Conservation (phyloP, 441 rosid genomes). For the Bocquillonia castaneifolia region DNA sequence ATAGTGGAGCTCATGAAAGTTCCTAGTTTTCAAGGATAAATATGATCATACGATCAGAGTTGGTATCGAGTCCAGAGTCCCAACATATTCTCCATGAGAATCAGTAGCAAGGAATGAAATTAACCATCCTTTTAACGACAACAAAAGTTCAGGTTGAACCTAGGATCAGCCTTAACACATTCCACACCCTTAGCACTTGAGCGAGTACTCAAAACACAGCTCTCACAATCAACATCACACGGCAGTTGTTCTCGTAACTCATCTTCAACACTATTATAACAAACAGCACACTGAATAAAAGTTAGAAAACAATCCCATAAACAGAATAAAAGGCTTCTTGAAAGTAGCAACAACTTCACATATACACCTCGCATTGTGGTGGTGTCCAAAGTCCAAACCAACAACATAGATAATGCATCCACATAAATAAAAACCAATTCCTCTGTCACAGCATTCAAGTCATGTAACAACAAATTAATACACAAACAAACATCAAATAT, state of each 20-base stretch:
- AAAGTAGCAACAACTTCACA: not conserved
- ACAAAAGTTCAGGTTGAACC: not conserved
- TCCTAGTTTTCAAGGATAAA: not conserved
- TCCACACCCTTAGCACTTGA: not conserved
- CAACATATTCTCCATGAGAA: not conserved
- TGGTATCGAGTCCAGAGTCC: not conserved
- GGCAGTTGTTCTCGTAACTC: not conserved
- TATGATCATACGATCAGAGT: not conserved
- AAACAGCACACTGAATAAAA: not conserved
- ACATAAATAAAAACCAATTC: not conserved
- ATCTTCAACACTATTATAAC: not conserved
- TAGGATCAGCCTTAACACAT: not conserved
- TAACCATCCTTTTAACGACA: not conserved
- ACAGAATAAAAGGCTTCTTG: not conserved
- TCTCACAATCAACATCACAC: conserved; percentile 4
- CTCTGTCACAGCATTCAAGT: not conserved
- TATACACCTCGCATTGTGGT: not conserved
- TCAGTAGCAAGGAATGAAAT: not conserved
- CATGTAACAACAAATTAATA: not conserved
- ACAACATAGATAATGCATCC: not conserved
- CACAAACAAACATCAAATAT: not conserved
- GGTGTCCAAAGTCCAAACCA: not conserved
- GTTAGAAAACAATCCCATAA: conserved; percentile 1
- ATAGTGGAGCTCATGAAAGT: not conserved
- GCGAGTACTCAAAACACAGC: not conserved